phyloP scores from a whole-genome alignment of 1,139 yeast genomes.

The Pichia sp. region DNA sequence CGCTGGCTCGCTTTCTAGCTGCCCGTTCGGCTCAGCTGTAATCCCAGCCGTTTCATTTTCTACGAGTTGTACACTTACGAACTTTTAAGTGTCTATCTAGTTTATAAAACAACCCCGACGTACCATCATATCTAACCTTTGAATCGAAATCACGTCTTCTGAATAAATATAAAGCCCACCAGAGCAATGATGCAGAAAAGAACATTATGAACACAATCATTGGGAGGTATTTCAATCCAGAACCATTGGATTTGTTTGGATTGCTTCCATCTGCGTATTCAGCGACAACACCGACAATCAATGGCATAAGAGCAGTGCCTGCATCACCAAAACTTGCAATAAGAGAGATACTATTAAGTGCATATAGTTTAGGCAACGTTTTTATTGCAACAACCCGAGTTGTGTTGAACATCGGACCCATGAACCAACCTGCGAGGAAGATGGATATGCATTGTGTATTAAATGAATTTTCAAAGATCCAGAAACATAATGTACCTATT shows the following conservation, averaged over 20 bases:
- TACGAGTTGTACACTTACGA: too few relatives aligned
- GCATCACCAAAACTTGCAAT: slow-evolving; percentile 79
- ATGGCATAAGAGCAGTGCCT: slow-evolving; percentile 75
- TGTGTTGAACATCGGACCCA: slow-evolving; percentile 84
- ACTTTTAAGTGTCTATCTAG: too few relatives aligned
- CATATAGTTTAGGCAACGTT: slow-evolving; percentile 57
- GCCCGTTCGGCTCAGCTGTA: too few relatives aligned
- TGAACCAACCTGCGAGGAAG: slow-evolving; percentile 59
- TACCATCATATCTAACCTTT: not conserved
- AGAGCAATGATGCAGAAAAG: slow-evolving; percentile 22
- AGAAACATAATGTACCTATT: slow-evolving; percentile 23
- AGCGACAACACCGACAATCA: slow-evolving; percentile 47
- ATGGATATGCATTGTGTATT: slow-evolving; percentile 39
- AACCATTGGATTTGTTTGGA: slow-evolving; percentile 19
- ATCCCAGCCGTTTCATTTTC: too few relatives aligned
- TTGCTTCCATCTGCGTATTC: slow-evolving; percentile 24
- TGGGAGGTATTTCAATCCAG: slow-evolving; percentile 33
- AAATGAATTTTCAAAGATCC: slow-evolving; percentile 19
- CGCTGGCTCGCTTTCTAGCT: too few relatives aligned
- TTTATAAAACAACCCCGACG: too few relatives aligned
- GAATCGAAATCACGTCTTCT: not conserved
- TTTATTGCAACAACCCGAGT: slow-evolving; percentile 65
- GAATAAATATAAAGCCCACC: slow-evolving; percentile 27
- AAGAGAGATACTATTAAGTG: slow-evolving; percentile 71
- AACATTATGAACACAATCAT: slow-evolving; percentile 23